A percentile compares a stretch with the other conserved stretches of the same genome.
Conservation (phyloP, 2,329 filamentous ascomycete species). For the Pyrenophora graminea region DNA sequence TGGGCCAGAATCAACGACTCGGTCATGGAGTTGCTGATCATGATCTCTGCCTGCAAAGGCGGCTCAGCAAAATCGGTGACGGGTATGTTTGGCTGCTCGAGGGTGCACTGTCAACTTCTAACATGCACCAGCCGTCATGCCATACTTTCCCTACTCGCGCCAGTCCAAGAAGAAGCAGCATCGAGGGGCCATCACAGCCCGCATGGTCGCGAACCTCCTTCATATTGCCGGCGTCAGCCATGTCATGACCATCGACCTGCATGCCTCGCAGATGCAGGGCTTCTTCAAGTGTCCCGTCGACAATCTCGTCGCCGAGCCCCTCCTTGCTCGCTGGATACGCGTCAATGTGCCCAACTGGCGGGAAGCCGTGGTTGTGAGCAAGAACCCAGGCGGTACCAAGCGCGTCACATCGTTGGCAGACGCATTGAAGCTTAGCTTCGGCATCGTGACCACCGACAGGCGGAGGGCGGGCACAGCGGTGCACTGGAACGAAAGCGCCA, state of each 20-base stretch:
- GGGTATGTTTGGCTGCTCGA: slow-evolving; percentile 60
- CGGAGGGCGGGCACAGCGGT: slow-evolving; percentile 51
- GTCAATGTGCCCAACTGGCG: slow-evolving; percentile 85
- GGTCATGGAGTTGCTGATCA: slow-evolving; percentile 98
- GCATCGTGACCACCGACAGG: slow-evolving; percentile 85
- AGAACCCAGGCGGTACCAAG: slow-evolving; percentile 97
- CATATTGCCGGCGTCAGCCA: slow-evolving; percentile 94
- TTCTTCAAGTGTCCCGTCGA: slow-evolving; percentile 98
- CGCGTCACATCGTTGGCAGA: slow-evolving; percentile 94
- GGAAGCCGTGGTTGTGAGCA: slow-evolving; percentile 94
- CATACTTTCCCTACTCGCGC: slow-evolving; percentile 98
- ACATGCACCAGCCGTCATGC: slow-evolving; percentile 69
- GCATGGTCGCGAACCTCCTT: slow-evolving; percentile 95
- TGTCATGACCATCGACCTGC: slow-evolving; percentile 95
- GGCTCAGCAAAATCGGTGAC: slow-evolving; percentile 96
- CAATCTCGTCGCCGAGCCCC: slow-evolving; percentile 92
- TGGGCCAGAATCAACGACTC: slow-evolving; percentile 82
- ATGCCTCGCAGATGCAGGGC: slow-evolving; percentile 94
- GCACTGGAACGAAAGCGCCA: slow-evolving; percentile 76
- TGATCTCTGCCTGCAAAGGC: slow-evolving; percentile 98
- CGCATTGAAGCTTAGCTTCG: slow-evolving; percentile 95
- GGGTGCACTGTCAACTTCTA: slow-evolving; percentile 16
- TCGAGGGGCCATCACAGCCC: slow-evolving; percentile 91
- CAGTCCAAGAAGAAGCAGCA: slow-evolving; percentile 99
- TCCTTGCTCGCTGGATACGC: slow-evolving; percentile 94